phyloP scores from a whole-genome alignment of 371 early-diverging fungal genomes.

The Coemansia sp. region DNA sequence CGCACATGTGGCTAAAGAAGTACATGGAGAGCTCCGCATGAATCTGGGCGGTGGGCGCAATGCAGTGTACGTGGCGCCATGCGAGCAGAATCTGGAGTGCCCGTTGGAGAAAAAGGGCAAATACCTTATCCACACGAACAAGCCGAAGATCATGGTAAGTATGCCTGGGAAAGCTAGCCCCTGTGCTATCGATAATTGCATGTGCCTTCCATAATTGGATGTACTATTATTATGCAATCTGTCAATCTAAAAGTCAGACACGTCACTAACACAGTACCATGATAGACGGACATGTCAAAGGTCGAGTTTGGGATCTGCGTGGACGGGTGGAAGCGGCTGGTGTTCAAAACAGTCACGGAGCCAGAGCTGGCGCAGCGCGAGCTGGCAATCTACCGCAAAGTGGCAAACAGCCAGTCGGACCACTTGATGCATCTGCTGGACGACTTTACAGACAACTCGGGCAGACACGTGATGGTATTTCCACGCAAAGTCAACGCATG shows the following conservation, averaged over 20 bases:
- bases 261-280: not conserved
- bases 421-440: conserved; percentile 59
- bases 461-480: conserved; percentile 59
- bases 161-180: not conserved
- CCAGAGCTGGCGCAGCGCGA: conserved; percentile 57
- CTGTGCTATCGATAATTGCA: not conserved
- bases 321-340: conserved; percentile 57
- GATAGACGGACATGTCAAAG: conserved; percentile 50
- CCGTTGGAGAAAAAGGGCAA: conserved; percentile 46
- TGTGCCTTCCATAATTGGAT: not conserved
- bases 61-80: conserved; percentile 51
- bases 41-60: conserved; percentile 43
- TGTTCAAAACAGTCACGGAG: conserved; percentile 62
- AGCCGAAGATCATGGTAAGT: conserved; percentile 50
- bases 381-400: conserved; percentile 52
- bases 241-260: not conserved
- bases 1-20: conserved; percentile 25
- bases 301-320: conserved; percentile 63
- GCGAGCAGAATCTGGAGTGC: conserved; percentile 45
- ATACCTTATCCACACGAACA: conserved; percentile 46
- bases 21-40: conserved; percentile 36
- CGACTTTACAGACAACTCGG: conserved; percentile 57
- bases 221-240: conserved; percentile 5
- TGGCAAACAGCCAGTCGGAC: conserved; percentile 48
- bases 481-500: conserved; percentile 53